Evolutionary conservation across 495 filamentous ascomycete species (phyloP).

Genomic region (Xylaria telfairii): DNA sequence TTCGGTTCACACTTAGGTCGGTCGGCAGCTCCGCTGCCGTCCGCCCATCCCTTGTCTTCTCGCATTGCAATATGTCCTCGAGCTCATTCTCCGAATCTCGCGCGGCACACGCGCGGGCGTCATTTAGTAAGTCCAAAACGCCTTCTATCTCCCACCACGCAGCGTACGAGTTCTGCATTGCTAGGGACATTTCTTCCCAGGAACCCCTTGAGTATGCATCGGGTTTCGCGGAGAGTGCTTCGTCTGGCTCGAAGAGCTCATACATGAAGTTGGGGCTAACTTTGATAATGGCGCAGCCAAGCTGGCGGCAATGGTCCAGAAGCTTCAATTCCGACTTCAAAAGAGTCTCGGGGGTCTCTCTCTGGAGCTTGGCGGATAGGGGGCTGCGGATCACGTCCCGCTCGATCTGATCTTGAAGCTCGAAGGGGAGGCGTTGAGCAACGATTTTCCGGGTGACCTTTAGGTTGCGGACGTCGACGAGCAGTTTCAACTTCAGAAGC

Average conservation of each 20-base stretch:
- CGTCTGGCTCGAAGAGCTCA: constrained; percentile 39
- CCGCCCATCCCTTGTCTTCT: constrained; percentile 5
- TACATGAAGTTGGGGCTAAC: constrained; percentile 43
- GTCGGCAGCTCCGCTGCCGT: constrained; percentile 26
- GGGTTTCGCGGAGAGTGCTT: constrained; percentile 35
- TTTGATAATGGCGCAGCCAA: constrained; percentile 34
- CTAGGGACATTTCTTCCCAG: constrained; percentile 40
- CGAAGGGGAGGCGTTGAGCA: constrained; percentile 25
- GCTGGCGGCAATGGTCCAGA: constrained; percentile 31
- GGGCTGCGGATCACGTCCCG: constrained; percentile 28
- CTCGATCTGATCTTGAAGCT: constrained; percentile 35
- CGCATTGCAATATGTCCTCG: constrained; percentile 19
- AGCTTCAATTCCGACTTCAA: constrained; percentile 28
- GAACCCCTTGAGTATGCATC: constrained; percentile 30
- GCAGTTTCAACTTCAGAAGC: constrained; percentile 47
- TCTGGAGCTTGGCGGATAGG: constrained; percentile 27
- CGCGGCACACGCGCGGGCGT: constrained; percentile 29
- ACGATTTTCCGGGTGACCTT: constrained; percentile 37
- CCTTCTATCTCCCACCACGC: constrained; percentile 48
- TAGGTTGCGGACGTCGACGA: constrained; percentile 42
- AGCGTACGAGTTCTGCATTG: constrained; percentile 43
- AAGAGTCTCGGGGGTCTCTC: constrained; percentile 18
- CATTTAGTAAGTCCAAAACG: constrained; percentile 41
- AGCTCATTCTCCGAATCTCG: constrained; percentile 28
- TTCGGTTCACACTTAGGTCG: constrained; percentile 25